A percentile compares a stretch with the other conserved stretches of the same genome.
Evolutionary conservation across 352 stramenopile species (phyloP).

Genomic region (Phytophthora constricta): DNA sequence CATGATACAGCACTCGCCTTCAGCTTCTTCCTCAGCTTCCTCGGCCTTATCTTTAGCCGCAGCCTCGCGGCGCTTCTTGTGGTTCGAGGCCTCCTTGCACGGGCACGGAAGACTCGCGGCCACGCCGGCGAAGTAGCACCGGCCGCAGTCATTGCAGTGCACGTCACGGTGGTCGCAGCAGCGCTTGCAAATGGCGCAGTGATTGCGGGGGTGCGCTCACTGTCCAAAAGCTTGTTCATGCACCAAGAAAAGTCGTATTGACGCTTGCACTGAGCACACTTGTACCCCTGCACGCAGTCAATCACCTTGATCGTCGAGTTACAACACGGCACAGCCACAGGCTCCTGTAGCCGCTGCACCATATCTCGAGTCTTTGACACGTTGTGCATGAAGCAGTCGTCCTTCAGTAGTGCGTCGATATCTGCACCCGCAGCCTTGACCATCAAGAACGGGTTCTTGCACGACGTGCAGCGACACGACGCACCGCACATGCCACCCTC

Average conservation of each 20-base stretch:
- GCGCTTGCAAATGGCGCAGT: conserved; percentile 87
- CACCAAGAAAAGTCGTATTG: conserved; percentile 86
- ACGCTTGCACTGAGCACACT: conserved; percentile 53
- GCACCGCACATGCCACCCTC: conserved; percentile 79
- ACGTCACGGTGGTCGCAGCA: conserved; percentile 89
- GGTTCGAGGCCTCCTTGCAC: conserved; percentile 70
- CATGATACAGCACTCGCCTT: conserved; percentile 87
- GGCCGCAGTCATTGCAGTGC: conserved; percentile 82
- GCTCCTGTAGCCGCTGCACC: conserved; percentile 74
- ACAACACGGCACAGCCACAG: conserved; percentile 72
- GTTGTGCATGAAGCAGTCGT: conserved; percentile 90
- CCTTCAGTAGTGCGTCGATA: conserved; percentile 75
- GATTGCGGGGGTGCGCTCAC: conserved; percentile 79
- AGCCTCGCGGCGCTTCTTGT: conserved; percentile 62
- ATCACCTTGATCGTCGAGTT: conserved; percentile 64
- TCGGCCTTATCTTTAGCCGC: conserved; percentile 49
- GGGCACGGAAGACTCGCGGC: conserved; percentile 74
- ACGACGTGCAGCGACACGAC: conserved; percentile 84
- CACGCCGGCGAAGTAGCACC: conserved; percentile 89
- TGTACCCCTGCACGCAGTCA: conserved; percentile 78
- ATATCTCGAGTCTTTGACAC: conserved; percentile 88
- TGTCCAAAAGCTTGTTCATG: conserved; percentile 80
- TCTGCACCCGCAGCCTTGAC: conserved; percentile 78
- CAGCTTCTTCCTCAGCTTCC: conserved; percentile 64
- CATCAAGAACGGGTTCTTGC: conserved; percentile 88